Percentiles rank a stretch among this genome's conserved stretches.
Evolutionary conservation across 2,329 filamentous ascomycete species (phyloP).

Genomic region (Alternaria panax): DNA sequence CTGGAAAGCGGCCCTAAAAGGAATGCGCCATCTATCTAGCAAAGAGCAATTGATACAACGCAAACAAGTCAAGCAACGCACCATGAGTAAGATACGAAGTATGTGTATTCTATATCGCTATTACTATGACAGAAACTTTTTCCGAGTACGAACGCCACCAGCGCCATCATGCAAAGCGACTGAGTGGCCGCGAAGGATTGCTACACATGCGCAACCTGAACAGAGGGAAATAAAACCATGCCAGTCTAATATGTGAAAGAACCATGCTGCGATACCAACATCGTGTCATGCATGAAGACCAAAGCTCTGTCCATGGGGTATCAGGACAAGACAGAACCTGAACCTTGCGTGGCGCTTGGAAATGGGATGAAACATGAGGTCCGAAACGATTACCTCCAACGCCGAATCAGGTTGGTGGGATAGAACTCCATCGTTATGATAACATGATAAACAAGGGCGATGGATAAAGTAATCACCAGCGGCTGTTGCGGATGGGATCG

Average conservation of each 20-base stretch:
- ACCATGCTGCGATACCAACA: constrained; percentile 17
- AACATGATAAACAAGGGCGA: constrained; percentile 8
- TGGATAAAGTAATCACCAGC: constrained; percentile 44
- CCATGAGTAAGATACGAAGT: constrained; percentile 4
- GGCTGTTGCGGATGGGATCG: constrained; percentile 51
- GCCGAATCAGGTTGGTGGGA: constrained; percentile 23
- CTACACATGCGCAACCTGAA: constrained; percentile 14
- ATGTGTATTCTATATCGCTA: constrained; percentile 36
- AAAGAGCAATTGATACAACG: background rate
- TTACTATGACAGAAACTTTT: constrained; percentile 40
- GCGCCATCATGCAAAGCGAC: constrained; percentile 35
- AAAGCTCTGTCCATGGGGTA: constrained; percentile 39
- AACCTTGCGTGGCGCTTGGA: constrained; percentile 11
- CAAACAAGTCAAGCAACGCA: background rate
- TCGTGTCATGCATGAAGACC: constrained; percentile 20
- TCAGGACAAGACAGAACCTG: constrained; percentile 36
- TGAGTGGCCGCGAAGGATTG: constrained; percentile 12
- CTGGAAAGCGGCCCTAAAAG: no score
- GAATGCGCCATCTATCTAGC: background rate
- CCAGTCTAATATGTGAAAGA: constrained; percentile 37
- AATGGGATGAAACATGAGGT: constrained; percentile 19
- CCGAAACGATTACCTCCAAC: constrained; percentile 26
- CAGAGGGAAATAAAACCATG: constrained; percentile 28
- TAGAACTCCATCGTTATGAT: constrained; percentile 18
- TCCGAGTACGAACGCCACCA: constrained; percentile 30